Evolutionary conservation across 345 rosid species (phyloP), one percentile per base, ranked within the genome.

Genomic region (Brassica incana): DNA sequence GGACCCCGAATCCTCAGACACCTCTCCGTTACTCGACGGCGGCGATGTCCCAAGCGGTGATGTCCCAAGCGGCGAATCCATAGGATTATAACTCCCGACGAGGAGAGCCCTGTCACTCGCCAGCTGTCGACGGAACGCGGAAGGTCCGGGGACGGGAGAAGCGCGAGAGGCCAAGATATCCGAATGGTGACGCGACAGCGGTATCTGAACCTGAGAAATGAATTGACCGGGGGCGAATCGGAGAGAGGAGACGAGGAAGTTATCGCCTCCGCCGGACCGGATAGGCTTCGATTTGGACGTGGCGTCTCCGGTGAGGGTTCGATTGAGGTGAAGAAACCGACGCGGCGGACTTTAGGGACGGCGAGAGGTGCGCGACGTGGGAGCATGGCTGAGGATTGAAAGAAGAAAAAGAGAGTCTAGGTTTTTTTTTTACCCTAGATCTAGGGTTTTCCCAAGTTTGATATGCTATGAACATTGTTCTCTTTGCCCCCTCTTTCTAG

Each of bases 321-420:
- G 80, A 86, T 85, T 27, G 85, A 79, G 18, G 93, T 82, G 54
- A 88, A 81, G 86, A 91, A 91, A 15, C 96, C 96, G 43, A 91
- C 92, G n/a, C 85, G 92, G 29, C 93, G 92, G 69, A 91, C 93
- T 77, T 45, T 86, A 4, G 93, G 96, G 35, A 91, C 92, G 14
- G 87, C 81, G 10, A 75, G 78, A 35, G 81, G 29, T 7, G 73
- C 80, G 4, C 93, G 88, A 54, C 86, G 89, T 27, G 81, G 20
- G 9, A 88, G 90, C 93, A 89, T 89, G 75, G 14, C 14, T 36
- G 63, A 3, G 5, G 9, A 30, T 10, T 48, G 50, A 25, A 74
- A 32, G 0, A 9, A 5, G 1, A 25, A 25, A n/a, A 76, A 35
- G 79, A 77, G 6, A 60, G 61, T 79, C 4, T 79, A 74, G 78